phyloP scores from a whole-genome alignment of 257 asterid species.

The Przewalskia tangutica region DNA sequence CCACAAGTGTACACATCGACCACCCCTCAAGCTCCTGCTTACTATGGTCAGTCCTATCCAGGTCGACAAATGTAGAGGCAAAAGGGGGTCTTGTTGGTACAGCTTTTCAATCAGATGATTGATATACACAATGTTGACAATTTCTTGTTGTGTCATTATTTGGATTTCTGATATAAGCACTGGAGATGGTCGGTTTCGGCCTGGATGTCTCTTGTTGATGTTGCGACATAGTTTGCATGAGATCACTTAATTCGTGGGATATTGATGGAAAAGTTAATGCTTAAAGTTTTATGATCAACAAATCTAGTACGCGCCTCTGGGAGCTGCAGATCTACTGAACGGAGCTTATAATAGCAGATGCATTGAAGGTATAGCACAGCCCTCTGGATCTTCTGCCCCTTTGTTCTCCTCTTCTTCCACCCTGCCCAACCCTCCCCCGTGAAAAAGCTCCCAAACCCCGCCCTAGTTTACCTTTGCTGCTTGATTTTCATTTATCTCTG shows the following conservation, averaged over 20 bases:
- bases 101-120: conserved; percentile 1
- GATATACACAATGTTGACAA: conserved; percentile 1
- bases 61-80: conserved; percentile 29
- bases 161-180: not conserved
- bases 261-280: conserved; percentile 5
- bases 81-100: not conserved
- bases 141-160: not conserved
- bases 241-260: not conserved
- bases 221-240: conserved; percentile 5
- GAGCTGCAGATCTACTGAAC: not conserved
- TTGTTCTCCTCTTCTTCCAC: not conserved
- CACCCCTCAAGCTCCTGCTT: conserved; percentile 31
- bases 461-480: conserved; percentile 4
- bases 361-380: conserved; percentile 7
- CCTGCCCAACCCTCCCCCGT: not conserved
- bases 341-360: conserved; percentile 1
- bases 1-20: conserved; percentile 27
- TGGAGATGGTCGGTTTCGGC: not conserved
- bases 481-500: conserved; percentile 5
- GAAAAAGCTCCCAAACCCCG: not conserved
- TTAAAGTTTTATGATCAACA: not conserved
- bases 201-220: conserved; percentile 3
- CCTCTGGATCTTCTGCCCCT: not conserved
- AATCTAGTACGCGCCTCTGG: not conserved
- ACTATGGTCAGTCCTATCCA: conserved; percentile 36